Conservation (phyloP, 495 filamentous ascomycete genomes). For the Lindgomyces ingoldianus region DNA sequence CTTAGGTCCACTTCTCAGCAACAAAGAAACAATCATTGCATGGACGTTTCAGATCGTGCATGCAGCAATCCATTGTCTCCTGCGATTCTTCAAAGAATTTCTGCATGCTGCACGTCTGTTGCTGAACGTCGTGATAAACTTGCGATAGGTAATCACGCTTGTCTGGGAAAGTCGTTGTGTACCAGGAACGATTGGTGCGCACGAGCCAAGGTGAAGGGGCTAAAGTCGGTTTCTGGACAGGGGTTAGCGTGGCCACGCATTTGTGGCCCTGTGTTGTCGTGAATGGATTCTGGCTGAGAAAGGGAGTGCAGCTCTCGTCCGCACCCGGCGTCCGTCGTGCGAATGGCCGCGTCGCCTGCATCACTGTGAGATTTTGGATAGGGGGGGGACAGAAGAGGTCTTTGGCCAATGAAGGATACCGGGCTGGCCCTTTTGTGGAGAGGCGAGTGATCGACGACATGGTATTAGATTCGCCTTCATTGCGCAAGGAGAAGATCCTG, state of each 20-base stretch:
- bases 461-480: not conserved
- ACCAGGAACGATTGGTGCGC: constrained; percentile 19
- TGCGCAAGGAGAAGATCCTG: constrained; percentile 1
- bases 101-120: not conserved
- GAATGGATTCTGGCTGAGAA: not conserved
- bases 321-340: not conserved
- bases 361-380: too few species aligned
- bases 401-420: not conserved
- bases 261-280: not conserved
- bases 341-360: not conserved
- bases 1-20: too few species aligned
- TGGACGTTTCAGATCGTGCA: not conserved
- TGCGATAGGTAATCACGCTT: not conserved
- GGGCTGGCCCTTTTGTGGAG: not conserved
- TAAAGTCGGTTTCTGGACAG: not conserved
- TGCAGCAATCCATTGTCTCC: not conserved
- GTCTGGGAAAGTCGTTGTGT: not conserved
- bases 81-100: not conserved
- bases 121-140: constrained; percentile 7
- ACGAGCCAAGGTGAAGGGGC: constrained; percentile 10
- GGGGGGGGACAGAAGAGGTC: not conserved
- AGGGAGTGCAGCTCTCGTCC: too few species aligned
- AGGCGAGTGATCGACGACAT: not conserved
- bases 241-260: not conserved
- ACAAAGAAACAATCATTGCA: not conserved